These are phyloP conservation scores for Microthyrium microscopicum DNA, from an alignment of 2,329 filamentous ascomycete species.

Conservation along the genomic window DNA sequence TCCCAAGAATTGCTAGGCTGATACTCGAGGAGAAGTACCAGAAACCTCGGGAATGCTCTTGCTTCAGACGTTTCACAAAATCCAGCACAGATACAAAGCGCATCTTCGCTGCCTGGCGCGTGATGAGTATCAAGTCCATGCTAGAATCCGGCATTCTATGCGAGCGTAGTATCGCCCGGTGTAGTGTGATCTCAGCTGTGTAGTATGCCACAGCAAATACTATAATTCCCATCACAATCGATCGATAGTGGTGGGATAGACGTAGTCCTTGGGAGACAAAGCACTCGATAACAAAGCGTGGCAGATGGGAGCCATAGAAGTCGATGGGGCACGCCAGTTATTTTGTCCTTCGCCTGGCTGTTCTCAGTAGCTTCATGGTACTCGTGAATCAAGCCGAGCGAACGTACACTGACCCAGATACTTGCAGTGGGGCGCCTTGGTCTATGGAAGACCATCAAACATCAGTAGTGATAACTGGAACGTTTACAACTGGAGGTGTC, in stretches of 20 bases:
- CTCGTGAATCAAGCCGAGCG: no score
- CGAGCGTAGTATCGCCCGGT: slow-evolving; percentile 14
- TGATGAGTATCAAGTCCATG: slow-evolving; percentile 20
- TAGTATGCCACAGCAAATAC: slow-evolving; percentile 32
- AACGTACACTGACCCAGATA: background rate
- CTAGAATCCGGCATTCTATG: slow-evolving; percentile 11
- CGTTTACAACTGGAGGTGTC: slow-evolving; percentile 26
- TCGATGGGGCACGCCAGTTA: no score
- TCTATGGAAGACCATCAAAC: slow-evolving; percentile 40
- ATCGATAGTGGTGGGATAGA: no score
- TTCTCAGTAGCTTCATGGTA: no score
- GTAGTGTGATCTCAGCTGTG: slow-evolving; percentile 28
- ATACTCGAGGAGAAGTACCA: slow-evolving; percentile 30
- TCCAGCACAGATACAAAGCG: slow-evolving; percentile 28
- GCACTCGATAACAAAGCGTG: no score
- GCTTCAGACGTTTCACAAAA: slow-evolving; percentile 28
- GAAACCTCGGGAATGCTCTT: slow-evolving; percentile 29
- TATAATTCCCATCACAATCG: no score
- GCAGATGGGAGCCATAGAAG: no score
- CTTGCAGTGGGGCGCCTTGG: slow-evolving; percentile 26
- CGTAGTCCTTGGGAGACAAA: no score
- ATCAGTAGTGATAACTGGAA: slow-evolving; percentile 40
- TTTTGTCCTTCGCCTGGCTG: no score
- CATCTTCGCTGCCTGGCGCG: slow-evolving; percentile 23
- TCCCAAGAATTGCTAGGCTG: slow-evolving; percentile 24